These are phyloP conservation scores for Vigna nakashimae DNA, from an alignment of 306 rosid genomes.

Conservation along the genomic window DNA sequence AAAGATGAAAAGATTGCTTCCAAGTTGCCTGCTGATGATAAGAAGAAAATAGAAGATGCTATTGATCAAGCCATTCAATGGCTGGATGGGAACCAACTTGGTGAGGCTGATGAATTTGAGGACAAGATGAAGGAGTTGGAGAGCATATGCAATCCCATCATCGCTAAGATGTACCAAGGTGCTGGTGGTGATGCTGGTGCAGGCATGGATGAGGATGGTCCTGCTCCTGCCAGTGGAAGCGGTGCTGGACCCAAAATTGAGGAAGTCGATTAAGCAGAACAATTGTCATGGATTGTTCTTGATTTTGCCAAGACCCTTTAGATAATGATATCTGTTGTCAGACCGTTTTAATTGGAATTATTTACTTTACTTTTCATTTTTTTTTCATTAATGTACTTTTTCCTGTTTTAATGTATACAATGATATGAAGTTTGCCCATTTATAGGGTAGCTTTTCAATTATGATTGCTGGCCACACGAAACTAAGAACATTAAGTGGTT, in stretches of 20 bases:
- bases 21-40: constrained; percentile 56
- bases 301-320: background rate
- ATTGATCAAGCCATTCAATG: constrained; percentile 61
- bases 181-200: constrained; percentile 55
- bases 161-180: constrained; percentile 65
- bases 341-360: background rate
- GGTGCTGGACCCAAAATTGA: constrained; percentile 66
- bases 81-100: constrained; percentile 67
- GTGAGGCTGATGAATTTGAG: constrained; percentile 58
- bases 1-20: constrained; percentile 66
- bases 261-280: constrained; percentile 52
- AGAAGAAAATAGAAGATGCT: constrained; percentile 69
- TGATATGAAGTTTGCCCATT: too few species aligned
- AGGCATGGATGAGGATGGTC: constrained; percentile 64
- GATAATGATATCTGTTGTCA: background rate
- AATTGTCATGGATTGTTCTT: background rate
- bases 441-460: too few species aligned
- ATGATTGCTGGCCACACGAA: too few species aligned
- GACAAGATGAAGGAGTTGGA: constrained; percentile 69
- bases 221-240: constrained; percentile 50
- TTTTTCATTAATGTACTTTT: background rate
- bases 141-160: constrained; percentile 65
- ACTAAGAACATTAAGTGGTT: too few species aligned
- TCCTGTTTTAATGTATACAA: background rate
- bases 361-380: background rate